Percentiles rank a stretch among this genome's conserved stretches.
Conservation (phyloP, 2,329 filamentous ascomycete species). For the Clarireedia paspali region DNA sequence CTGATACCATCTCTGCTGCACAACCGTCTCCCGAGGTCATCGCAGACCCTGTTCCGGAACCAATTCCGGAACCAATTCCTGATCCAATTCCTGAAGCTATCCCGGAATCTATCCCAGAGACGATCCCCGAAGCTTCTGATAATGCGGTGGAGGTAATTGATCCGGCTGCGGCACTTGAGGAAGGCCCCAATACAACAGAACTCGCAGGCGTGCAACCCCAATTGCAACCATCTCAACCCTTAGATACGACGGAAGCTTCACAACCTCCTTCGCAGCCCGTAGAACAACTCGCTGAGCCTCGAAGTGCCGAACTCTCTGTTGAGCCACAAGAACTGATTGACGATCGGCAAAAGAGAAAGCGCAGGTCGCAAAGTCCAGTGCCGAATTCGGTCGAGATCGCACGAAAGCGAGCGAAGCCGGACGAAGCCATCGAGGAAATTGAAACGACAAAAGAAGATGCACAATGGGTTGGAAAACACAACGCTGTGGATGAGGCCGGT, state of each 20-base stretch:
- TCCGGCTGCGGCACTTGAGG: background rate
- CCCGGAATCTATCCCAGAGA: background rate
- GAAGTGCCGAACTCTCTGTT: constrained; percentile 18
- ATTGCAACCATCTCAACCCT: constrained; percentile 1
- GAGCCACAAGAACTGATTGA: constrained; percentile 33
- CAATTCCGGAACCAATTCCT: background rate
- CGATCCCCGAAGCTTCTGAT: background rate
- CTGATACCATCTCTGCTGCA: constrained; percentile 18
- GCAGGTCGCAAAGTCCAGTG: constrained; percentile 55
- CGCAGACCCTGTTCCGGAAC: background rate
- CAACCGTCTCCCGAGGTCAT: constrained; percentile 7
- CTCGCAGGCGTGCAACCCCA: background rate
- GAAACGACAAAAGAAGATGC: constrained; percentile 15
- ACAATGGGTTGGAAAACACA: constrained; percentile 23
- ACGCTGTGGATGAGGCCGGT: constrained; percentile 15
- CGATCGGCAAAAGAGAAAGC: constrained; percentile 58
- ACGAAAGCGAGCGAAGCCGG: constrained; percentile 47
- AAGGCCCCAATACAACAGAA: background rate
- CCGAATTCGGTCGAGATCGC: constrained; percentile 45
- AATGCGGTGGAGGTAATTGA: background rate
- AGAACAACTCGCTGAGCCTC: constrained; percentile 7
- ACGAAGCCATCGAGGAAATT: constrained; percentile 19
- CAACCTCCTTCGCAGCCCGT: constrained; percentile 12
- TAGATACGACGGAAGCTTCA: constrained; percentile 17
- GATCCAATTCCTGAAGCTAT: background rate